These are phyloP conservation scores for Eimeria acervulina DNA, from an alignment of 169 alveolate genomes.

Conservation along the genomic window DNA sequence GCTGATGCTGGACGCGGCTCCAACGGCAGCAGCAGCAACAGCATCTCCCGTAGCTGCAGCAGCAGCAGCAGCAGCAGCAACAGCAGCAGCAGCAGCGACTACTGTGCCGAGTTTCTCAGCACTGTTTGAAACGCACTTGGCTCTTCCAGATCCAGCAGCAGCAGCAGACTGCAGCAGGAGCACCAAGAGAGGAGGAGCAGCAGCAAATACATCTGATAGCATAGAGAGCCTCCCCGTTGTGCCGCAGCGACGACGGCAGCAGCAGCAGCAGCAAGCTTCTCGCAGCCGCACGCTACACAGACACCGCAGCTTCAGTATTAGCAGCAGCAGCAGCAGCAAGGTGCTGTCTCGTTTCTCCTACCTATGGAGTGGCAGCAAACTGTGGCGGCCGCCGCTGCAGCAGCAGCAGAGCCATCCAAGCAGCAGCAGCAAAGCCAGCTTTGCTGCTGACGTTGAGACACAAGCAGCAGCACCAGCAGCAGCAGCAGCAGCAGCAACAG, in stretches of 20 bases:
- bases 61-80: not conserved
- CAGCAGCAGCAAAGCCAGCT: not conserved
- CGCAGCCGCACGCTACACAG: slow-evolving; percentile 57
- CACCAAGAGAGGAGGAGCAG: not conserved
- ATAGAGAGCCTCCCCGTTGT: slow-evolving; percentile 51
- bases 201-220: not conserved
- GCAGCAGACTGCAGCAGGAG: slow-evolving; percentile 32
- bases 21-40: not conserved
- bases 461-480: slow-evolving; percentile 16
- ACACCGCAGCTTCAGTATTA: slow-evolving; percentile 27
- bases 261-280: slow-evolving; percentile 14
- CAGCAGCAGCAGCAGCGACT: slow-evolving; percentile 37
- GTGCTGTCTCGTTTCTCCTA: slow-evolving; percentile 10
- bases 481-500: slow-evolving; percentile 28
- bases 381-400: slow-evolving; percentile 14
- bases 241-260: slow-evolving; percentile 43
- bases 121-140: slow-evolving; percentile 11
- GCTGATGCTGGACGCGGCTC: not conserved
- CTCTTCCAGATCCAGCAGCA: not conserved
- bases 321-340: slow-evolving; percentile 65
- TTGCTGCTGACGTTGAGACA: not conserved
- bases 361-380: slow-evolving; percentile 43
- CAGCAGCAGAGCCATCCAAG: not conserved
- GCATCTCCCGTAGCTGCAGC: not conserved
- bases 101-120: slow-evolving; percentile 17